Conservation (phyloP, 352 stramenopile species). For the Globisporangium megalacanthum region DNA sequence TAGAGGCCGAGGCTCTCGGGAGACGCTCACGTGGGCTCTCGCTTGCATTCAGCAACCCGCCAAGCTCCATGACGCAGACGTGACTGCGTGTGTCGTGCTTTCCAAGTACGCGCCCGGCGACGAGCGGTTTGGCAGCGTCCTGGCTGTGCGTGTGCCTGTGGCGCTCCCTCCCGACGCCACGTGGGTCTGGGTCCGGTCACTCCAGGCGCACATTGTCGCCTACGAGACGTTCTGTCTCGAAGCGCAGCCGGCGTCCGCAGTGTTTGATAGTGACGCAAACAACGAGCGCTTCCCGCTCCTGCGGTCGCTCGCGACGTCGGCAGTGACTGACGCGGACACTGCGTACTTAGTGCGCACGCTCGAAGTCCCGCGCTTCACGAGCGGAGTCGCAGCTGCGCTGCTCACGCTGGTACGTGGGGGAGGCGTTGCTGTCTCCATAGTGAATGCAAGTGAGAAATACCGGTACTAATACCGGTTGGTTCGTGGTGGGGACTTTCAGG, state of each 20-base stretch:
- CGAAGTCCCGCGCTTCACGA: constrained; percentile 51
- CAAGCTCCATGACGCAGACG: constrained; percentile 13
- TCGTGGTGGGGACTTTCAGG: constrained; percentile 17
- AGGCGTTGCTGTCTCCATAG: no score
- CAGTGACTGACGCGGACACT: constrained; percentile 23
- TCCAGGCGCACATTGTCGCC: constrained; percentile 35
- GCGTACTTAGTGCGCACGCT: constrained; percentile 33
- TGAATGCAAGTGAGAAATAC: no score
- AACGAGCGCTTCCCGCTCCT: constrained; percentile 31
- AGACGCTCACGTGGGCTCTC: background rate
- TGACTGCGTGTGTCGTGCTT: constrained; percentile 29
- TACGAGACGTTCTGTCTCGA: constrained; percentile 52
- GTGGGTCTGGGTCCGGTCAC: constrained; percentile 45
- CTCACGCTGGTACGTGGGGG: constrained; percentile 43
- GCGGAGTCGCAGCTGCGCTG: constrained; percentile 42
- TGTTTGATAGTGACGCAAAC: constrained; percentile 39
- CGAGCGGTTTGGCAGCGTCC: constrained; percentile 22
- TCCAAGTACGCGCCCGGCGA: constrained; percentile 31
- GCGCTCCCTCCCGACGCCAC: constrained; percentile 32
- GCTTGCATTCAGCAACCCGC: constrained; percentile 18
- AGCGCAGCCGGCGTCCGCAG: constrained; percentile 40
- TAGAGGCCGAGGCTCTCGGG: background rate
- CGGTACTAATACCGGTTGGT: background rate
- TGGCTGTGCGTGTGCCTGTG: constrained; percentile 37
- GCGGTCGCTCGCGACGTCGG: constrained; percentile 36